Evolutionary conservation across 1,139 yeast species (phyloP), one percentile per base, ranked within the genome.

Genomic region (Candida glucosophila): DNA sequence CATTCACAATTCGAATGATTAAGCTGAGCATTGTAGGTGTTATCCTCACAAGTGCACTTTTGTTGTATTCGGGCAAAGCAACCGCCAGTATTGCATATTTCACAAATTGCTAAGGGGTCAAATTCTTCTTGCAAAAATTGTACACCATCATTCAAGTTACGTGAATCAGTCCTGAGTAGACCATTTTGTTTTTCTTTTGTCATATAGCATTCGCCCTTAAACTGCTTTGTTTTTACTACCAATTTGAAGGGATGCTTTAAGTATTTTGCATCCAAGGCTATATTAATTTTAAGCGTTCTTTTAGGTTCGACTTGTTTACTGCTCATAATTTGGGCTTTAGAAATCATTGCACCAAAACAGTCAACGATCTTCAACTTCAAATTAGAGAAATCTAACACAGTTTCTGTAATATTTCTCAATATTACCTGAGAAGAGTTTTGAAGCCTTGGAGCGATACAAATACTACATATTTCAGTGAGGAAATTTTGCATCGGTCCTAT

Each of bases 181-280:
- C n/a, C n/a, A n/a, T n/a, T n/a, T n/a, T n/a, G n/a, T n/a, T n/a
- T n/a, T n/a, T n/a, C n/a, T n/a, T n/a, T n/a, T n/a, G n/a, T n/a
- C 23, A 59, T 44, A 11, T 44, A 41, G 26, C 54, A 47, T 11
- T 30, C 32, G 2, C 55, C 62, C 22, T 26, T 29, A 21, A 44
- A 34, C 8, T 32, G 26, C 3, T 41, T 47, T 30, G 48, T 57
- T 17, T 31, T 39, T 39, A 60, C 42, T 5, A 40, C 30, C 12
- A 58, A 37, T 23, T 43, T 44, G 39, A 59, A 58, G 8, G 67
- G 66, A 29, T 41, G 51, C 29, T 54, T 52, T 30, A 53, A 44
- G 32, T 59, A 59, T n/a, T 53, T 50, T 29, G 46, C 46, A 24
- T 43, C 44, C 25, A 59, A 41, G 8, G 47, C 40, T 25, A 62